Conservation (phyloP, 768 basidiomycete species). For the Lentinula detonsa region DNA sequence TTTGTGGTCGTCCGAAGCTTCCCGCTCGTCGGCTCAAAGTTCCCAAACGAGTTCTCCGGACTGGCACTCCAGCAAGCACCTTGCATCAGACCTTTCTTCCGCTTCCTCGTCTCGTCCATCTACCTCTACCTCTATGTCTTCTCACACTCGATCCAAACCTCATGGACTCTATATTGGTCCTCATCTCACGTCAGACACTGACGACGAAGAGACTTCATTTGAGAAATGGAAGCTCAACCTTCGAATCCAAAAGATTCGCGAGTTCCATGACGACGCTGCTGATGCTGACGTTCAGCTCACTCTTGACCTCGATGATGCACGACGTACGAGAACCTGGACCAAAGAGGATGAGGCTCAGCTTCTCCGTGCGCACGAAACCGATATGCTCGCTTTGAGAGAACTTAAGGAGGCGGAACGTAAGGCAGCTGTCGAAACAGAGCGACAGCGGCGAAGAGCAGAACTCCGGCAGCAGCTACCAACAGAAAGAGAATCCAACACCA, state of each 20-base stretch:
- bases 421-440: constrained; percentile 32
- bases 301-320: constrained; percentile 26
- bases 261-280: constrained; percentile 45
- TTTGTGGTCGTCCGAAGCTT: constrained; percentile 16
- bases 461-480: background rate
- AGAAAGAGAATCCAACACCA: background rate
- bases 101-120: background rate
- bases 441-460: constrained; percentile 27
- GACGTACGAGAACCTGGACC: constrained; percentile 23
- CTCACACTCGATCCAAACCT: constrained; percentile 1
- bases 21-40: constrained; percentile 18
- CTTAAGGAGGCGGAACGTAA: constrained; percentile 46
- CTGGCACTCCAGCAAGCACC: constrained; percentile 11
- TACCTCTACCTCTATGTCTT: constrained; percentile 1
- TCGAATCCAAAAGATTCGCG: constrained; percentile 39
- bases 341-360: constrained; percentile 23
- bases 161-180: constrained; percentile 18
- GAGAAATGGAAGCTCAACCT: constrained; percentile 39
- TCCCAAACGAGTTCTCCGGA: constrained; percentile 21
- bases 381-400: constrained; percentile 32
- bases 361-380: constrained; percentile 32
- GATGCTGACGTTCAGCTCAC: constrained; percentile 35
- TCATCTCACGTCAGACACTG: constrained; percentile 13
- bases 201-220: constrained; percentile 28
- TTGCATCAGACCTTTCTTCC: constrained; percentile 16